phyloP scores from a whole-genome alignment of 2,329 filamentous ascomycete genomes.

The Truncatella angustata region DNA sequence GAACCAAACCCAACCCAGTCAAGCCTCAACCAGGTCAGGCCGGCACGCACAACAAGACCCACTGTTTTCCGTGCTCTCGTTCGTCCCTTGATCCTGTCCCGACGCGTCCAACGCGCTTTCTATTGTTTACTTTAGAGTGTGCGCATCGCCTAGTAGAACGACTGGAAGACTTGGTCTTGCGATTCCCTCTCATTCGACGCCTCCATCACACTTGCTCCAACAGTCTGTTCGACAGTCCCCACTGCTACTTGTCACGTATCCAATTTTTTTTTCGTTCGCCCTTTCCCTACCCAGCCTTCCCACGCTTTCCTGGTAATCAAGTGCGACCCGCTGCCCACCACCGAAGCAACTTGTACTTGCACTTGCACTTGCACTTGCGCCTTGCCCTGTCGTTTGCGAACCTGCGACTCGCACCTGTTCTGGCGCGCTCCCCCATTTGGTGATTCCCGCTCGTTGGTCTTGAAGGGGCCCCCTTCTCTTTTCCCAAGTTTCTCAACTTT shows the following conservation, averaged over 20 bases:
- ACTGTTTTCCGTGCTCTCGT: not conserved
- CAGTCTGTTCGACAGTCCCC: too few species aligned
- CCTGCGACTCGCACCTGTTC: not conserved
- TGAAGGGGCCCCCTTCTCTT: conserved; percentile 4
- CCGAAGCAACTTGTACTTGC: not conserved
- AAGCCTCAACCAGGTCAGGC: not conserved
- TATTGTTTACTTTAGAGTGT: conserved; percentile 11
- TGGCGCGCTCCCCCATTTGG: not conserved
- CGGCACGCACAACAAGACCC: not conserved
- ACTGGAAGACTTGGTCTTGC: not conserved
- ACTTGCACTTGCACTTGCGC: not conserved
- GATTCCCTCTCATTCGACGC: too few species aligned
- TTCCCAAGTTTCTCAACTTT: conserved; percentile 8
- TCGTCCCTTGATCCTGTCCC: not conserved
- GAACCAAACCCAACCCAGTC: too few species aligned
- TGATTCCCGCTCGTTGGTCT: not conserved
- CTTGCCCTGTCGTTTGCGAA: not conserved
- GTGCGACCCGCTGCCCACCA: not conserved
- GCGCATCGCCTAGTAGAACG: not conserved
- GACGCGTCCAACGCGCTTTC: conserved; percentile 8
- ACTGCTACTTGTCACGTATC: conserved; percentile 4
- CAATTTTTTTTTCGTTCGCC: not conserved
- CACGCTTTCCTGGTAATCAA: not conserved
- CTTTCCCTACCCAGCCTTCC: not conserved
- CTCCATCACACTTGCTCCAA: too few species aligned